A percentile compares a stretch with the other conserved stretches of the same genome.
phyloP scores from a whole-genome alignment of 768 basidiomycete genomes.

The Lactifluus echinatus region DNA sequence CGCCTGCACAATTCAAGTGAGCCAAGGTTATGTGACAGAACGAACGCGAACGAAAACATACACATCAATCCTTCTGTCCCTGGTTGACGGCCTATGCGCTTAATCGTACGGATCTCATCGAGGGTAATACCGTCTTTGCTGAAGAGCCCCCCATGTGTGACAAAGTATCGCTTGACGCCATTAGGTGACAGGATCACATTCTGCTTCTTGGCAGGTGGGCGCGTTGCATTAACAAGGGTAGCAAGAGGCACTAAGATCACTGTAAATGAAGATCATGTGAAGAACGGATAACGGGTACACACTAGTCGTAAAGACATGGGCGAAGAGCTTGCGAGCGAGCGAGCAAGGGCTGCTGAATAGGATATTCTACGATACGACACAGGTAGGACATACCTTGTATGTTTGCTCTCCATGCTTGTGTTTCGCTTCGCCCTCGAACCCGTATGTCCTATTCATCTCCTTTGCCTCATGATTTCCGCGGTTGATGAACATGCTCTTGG shows the following conservation, averaged over 20 bases:
- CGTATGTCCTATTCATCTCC: slow-evolving; percentile 94
- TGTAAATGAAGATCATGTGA: not conserved
- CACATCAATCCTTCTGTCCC: slow-evolving; percentile 95
- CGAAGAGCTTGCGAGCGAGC: slow-evolving; percentile 63
- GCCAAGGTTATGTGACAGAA: not conserved
- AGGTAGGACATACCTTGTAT: slow-evolving; percentile 55
- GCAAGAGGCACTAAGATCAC: slow-evolving; percentile 68
- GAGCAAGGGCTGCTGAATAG: not conserved
- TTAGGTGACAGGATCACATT: slow-evolving; percentile 71
- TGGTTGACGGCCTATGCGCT: slow-evolving; percentile 82
- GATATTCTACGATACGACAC: not conserved
- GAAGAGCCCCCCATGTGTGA: slow-evolving; percentile 95
- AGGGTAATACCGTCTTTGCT: slow-evolving; percentile 92
- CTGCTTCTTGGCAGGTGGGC: slow-evolving; percentile 35
- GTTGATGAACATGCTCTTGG: slow-evolving; percentile 84
- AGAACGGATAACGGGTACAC: not conserved
- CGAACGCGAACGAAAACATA: slow-evolving; percentile 37
- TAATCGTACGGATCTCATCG: slow-evolving; percentile 84
- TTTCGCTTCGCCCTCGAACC: slow-evolving; percentile 93
- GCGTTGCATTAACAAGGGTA: slow-evolving; percentile 72
- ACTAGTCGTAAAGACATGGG: slow-evolving; percentile 89
- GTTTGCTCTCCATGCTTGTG: slow-evolving; percentile 95
- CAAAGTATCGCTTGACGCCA: slow-evolving; percentile 82
- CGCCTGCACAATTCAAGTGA: slow-evolving; percentile 36
- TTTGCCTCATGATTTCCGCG: slow-evolving; percentile 95